Evolutionary conservation across 768 basidiomycete species (phyloP), one percentile per base, ranked within the genome.

Genomic region (Inosperma sp.): DNA sequence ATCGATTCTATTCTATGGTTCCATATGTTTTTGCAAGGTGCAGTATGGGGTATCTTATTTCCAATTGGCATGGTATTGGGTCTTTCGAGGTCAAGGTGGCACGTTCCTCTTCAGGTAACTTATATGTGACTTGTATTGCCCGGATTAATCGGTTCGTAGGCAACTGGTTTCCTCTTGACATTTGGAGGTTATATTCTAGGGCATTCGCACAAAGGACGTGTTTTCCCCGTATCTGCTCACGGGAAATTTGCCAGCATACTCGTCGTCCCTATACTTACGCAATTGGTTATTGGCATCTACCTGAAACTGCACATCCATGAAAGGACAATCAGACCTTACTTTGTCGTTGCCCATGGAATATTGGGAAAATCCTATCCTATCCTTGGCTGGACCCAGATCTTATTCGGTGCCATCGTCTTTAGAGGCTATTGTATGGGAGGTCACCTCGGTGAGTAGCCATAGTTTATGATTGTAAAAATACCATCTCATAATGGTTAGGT

Each of bases 271-370:
- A 80, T 93, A 31, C 57, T 76, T 12, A 56, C 72, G 2, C 93
- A 96, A 68, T 71, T 88, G 9, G 58, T 65, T 19, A 71, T 92
- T 41, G 94, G 94, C 4, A 78, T 91, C 36, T 97, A 95, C 68
- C 83, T 97, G 58, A 96, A 95, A 68, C 71, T 94, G 6, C 94
- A 96, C 65, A 84, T 96, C 22, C 77, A 93, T 54, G 90, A 95
- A 67, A 74, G 75, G 52, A 80, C 83, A 2, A 54, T 84, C 8
- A 77, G 93, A 33, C 86, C 86, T 1, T 86, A 76, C 61, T 82
- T 83, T 0, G 87, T 91, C 4, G 65, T 70, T 3, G 70, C 71
- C 1, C 93, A 95, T 57, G 85, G 88, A 0, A 58, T 88, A n/a
- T 68, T 96, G 13, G 93, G 93, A 12, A 93, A 87, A 64, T 54